phyloP scores from a whole-genome alignment of 768 basidiomycete genomes.

The Saitozyma sp. region DNA sequence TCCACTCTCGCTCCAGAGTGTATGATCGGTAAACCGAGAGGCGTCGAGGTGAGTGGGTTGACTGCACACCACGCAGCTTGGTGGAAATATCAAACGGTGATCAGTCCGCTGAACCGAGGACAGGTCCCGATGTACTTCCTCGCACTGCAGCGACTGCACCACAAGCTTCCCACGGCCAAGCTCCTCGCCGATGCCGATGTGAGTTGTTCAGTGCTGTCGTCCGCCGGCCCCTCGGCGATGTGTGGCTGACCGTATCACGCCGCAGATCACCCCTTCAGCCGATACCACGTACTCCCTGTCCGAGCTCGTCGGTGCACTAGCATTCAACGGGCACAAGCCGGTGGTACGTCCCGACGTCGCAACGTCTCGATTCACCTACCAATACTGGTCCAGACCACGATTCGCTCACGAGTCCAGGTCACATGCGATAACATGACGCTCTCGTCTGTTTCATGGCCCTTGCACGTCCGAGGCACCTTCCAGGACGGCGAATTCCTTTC shows the following conservation, averaged over 20 bases:
- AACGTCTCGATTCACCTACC: neutral
- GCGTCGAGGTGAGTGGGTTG: constrained; percentile 17
- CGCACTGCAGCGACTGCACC: constrained; percentile 38
- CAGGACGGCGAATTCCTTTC: constrained; percentile 37
- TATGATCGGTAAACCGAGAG: neutral
- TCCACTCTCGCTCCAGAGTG: constrained; percentile 44
- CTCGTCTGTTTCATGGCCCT: constrained; percentile 41
- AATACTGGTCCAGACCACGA: neutral
- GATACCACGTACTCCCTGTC: constrained; percentile 44
- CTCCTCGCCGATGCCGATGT: constrained; percentile 46
- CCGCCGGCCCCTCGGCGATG: neutral
- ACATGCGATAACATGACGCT: constrained; percentile 41
- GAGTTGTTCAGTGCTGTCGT: constrained; percentile 11
- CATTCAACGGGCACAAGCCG: constrained; percentile 26
- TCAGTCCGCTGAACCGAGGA: neutral
- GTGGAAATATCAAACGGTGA: neutral
- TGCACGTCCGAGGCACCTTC: constrained; percentile 41
- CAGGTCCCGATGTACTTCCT: constrained; percentile 48
- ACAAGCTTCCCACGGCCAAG: constrained; percentile 25
- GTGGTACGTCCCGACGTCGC: constrained; percentile 25
- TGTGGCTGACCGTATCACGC: neutral
- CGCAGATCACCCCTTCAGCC: constrained; percentile 47
- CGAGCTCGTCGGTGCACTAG: constrained; percentile 38
- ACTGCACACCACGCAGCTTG: no score
- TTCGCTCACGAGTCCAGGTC: constrained; percentile 20